Conservation (phyloP, 768 basidiomycete species). For the Clitopilus hobsonii region DNA sequence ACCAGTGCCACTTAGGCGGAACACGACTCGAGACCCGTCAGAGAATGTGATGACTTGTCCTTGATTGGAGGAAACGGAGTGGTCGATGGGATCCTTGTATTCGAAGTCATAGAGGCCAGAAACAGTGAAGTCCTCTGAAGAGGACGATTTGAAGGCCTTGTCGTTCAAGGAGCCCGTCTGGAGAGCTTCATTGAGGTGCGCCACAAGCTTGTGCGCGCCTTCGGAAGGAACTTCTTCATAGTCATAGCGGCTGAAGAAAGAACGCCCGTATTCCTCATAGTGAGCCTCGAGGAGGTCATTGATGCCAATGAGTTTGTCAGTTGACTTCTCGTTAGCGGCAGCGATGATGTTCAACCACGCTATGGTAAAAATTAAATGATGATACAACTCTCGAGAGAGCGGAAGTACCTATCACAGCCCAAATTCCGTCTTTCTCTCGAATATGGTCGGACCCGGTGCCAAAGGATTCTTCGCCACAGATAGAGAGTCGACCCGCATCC, state of each 20-base stretch:
- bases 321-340: conserved; percentile 75
- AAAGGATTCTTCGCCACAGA: conserved; percentile 99
- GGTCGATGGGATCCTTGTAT: conserved; percentile 98
- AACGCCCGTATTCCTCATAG: conserved; percentile 91
- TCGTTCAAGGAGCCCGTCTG: conserved; percentile 62
- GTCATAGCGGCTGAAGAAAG: conserved; percentile 98
- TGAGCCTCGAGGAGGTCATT: conserved; percentile 86
- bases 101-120: conserved; percentile 80
- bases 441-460: conserved; percentile 99
- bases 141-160: conserved; percentile 60
- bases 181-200: conserved; percentile 69
- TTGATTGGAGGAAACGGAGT: conserved; percentile 90
- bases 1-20: conserved; percentile 94
- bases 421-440: conserved; percentile 98
- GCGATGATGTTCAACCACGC: conserved; percentile 98
- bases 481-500: conserved; percentile 96
- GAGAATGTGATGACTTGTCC: conserved; percentile 89
- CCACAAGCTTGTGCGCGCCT: conserved; percentile 83
- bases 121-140: conserved; percentile 71
- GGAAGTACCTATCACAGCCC: conserved; percentile 87
- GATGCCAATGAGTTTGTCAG: conserved; percentile 78
- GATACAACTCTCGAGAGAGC: conserved; percentile 2
- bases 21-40: conserved; percentile 93
- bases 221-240: conserved; percentile 96
- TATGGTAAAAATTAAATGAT: conserved; percentile 21